Percentiles rank a stretch among this genome's conserved stretches.
Conservation (phyloP, 345 rosid genomes). For the Viola odorata region DNA sequence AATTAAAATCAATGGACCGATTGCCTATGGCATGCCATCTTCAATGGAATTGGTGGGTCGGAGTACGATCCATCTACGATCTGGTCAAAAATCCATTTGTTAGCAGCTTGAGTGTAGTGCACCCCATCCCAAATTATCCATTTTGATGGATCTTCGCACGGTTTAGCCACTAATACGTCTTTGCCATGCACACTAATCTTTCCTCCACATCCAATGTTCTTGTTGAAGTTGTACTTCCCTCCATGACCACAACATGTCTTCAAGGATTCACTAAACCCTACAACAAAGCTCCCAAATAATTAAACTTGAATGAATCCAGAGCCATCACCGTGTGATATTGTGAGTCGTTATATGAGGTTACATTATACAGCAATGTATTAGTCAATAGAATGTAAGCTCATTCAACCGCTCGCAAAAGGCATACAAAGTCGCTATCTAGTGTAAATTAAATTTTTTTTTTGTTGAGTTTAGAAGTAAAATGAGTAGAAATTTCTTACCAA, state of each 20-base stretch:
- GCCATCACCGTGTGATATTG: too few species aligned
- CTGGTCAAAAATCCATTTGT: constrained; percentile 29
- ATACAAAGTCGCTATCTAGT: too few species aligned
- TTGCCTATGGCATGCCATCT: constrained; percentile 36
- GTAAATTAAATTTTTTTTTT: too few species aligned
- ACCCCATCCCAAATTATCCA: constrained; percentile 50
- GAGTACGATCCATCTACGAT: constrained; percentile 32
- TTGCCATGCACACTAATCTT: constrained; percentile 35
- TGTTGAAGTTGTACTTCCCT: constrained; percentile 65
- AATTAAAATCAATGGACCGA: background rate
- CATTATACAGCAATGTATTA: too few species aligned
- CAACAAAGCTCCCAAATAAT: background rate
- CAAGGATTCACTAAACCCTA: constrained; percentile 58
- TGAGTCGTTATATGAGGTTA: too few species aligned
- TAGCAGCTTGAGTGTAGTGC: constrained; percentile 47
- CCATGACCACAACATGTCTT: constrained; percentile 77
- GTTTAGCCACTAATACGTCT: constrained; percentile 42
- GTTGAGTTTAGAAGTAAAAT: background rate
- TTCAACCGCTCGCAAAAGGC: too few species aligned
- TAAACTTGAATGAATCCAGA: too few species aligned
- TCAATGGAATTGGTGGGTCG: constrained; percentile 33
- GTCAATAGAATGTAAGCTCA: too few species aligned
- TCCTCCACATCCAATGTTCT: constrained; percentile 46
- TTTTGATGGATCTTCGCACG: constrained; percentile 39
- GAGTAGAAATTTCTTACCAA: constrained; percentile 29